phyloP scores from a whole-genome alignment of 2,329 filamentous ascomycete species.

The Aspergillus latus region DNA sequence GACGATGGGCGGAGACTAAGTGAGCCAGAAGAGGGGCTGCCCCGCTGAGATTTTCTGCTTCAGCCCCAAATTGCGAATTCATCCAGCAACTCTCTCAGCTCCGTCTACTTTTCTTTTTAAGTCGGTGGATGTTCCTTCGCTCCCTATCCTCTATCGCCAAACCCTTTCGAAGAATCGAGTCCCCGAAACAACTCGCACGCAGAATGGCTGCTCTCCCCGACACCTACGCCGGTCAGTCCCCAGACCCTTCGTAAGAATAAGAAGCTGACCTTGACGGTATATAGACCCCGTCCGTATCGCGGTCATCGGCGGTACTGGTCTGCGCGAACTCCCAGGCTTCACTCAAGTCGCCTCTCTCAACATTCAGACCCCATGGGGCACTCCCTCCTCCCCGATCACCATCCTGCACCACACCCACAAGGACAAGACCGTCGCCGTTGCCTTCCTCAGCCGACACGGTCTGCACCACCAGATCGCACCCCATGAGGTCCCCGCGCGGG shows the following conservation, averaged over 20 bases:
- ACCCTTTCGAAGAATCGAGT: constrained; percentile 34
- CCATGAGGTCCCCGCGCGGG: constrained; percentile 89
- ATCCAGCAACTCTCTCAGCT: neutral
- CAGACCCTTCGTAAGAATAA: neutral
- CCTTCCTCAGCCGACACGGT: constrained; percentile 93
- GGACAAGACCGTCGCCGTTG: constrained; percentile 63
- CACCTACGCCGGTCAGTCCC: constrained; percentile 59
- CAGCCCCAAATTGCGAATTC: constrained; percentile 3
- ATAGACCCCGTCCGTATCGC: constrained; percentile 71
- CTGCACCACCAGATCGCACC: constrained; percentile 84
- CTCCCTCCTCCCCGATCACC: constrained; percentile 72
- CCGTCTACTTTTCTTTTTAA: neutral
- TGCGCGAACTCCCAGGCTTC: constrained; percentile 83
- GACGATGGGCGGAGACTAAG: neutral
- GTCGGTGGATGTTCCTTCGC: constrained; percentile 10
- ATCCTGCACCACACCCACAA: constrained; percentile 82
- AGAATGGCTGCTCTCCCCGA: constrained; percentile 57
- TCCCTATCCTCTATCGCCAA: constrained; percentile 26
- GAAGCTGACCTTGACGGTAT: neutral
- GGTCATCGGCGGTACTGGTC: constrained; percentile 90
- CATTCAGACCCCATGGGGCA: constrained; percentile 83
- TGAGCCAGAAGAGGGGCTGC: constrained; percentile 1
- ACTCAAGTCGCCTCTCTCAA: constrained; percentile 76
- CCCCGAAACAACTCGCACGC: constrained; percentile 32
- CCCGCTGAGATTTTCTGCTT: constrained; percentile 22